Evolutionary conservation across 208 protist genomes (phyloP), one percentile per base, ranked within the genome.

Genomic region (Wallacemonas sp.): DNA sequence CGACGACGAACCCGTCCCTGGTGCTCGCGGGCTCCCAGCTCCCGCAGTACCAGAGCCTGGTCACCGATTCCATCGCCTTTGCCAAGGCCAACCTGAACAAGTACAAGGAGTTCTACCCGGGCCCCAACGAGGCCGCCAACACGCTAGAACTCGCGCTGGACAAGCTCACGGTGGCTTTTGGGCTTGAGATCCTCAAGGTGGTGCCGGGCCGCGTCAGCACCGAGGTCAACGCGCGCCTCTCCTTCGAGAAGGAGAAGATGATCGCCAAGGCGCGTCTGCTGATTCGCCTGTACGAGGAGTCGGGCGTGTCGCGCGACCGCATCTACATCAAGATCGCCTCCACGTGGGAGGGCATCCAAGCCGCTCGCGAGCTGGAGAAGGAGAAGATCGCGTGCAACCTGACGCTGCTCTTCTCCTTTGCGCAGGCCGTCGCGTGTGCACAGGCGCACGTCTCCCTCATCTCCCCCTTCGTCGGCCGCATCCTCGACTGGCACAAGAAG

Each of bases 1-100:
- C 96, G 33, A 99, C 98, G 17, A 99, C 98, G 24, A 99, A 99
- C 80, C 98, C 98, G 27, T 98, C 96, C 33, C 94, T 99, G 14
- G 81, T 99, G 11, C 85, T 96, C 12, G 78, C 75, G 23, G 98
- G 97, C 29, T 87, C 94, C 38, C 78, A 96, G 68, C 72, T 97
- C 54, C 73, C 83, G 33, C 70, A 96, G 78, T 99, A 99, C 78
- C 60, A 66, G 33, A 44, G 84, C 47, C 77, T 99, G 21, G 70
- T 97, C 24, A 65, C 84, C 12, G 93, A 97, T 33, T 94, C 97
- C 2, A 85, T 99, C 58, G 68, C 69, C 44, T 98, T 98, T 69
- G 98, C 84, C n/a, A 95, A 93, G 68, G 66, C 58, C 0, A 88
- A 96, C 64, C 27, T 85, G 12, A 38, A 32, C 74, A 77, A 66